These are phyloP conservation scores for Populus tremula DNA, from an alignment of 345 rosid species.

Conservation along the genomic window DNA sequence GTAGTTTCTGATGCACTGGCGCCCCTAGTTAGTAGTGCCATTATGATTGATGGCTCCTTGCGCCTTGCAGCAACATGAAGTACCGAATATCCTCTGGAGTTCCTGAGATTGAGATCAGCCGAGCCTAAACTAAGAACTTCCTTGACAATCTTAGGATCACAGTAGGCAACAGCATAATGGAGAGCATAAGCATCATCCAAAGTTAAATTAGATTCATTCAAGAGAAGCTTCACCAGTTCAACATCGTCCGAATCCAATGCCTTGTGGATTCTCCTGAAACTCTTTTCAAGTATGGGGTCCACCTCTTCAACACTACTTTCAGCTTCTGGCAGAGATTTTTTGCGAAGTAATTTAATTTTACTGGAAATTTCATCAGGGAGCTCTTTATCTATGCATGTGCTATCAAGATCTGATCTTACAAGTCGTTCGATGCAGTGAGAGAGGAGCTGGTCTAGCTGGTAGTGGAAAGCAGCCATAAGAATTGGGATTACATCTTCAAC, in stretches of 20 bases:
- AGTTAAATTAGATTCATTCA: neutral
- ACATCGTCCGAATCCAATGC: neutral
- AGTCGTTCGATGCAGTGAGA: neutral
- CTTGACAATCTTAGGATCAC: neutral
- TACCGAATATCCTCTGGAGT: constrained; percentile 36
- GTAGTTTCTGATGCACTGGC: constrained; percentile 33
- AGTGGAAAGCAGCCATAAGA: constrained; percentile 30
- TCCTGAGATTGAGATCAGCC: constrained; percentile 25
- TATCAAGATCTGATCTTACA: neutral
- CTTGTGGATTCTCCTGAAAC: neutral
- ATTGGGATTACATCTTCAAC: constrained; percentile 45
- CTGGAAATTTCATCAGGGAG: neutral
- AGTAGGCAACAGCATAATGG: neutral
- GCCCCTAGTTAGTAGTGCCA: constrained; percentile 37
- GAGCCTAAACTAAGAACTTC: neutral
- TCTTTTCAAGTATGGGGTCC: neutral
- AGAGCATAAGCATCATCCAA: neutral
- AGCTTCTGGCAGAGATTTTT: neutral
- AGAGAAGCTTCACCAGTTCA: neutral
- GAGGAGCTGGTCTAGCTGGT: neutral
- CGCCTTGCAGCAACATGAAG: constrained; percentile 55
- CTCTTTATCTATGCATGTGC: neutral
- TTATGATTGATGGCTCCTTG: constrained; percentile 31
- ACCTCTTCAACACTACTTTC: neutral
- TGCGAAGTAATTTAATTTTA: neutral